Evolutionary conservation across 1,139 yeast genomes (phyloP).

Genomic region (Komagataea norvegica): DNA sequence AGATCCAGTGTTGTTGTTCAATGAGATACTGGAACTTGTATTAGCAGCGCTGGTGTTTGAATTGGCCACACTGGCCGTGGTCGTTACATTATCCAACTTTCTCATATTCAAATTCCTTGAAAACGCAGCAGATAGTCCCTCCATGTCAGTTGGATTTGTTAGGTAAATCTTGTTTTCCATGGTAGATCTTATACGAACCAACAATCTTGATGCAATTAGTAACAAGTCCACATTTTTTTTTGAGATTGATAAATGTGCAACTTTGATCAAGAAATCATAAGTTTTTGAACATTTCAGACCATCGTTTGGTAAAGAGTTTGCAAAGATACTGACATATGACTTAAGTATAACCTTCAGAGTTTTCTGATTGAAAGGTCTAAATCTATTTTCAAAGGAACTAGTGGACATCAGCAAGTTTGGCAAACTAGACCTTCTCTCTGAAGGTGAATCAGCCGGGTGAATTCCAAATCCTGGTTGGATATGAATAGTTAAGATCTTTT

Average conservation of each 20-base stretch:
- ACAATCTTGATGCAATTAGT: slow-evolving; percentile 46
- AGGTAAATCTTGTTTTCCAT: slow-evolving; percentile 44
- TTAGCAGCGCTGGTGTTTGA: slow-evolving; percentile 2
- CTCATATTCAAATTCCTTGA: slow-evolving; percentile 40
- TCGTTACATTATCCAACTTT: slow-evolving; percentile 18
- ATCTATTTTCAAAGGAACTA: not conserved
- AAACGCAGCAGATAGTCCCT: slow-evolving; percentile 59
- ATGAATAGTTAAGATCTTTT: slow-evolving; percentile 22
- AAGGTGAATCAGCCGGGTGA: not conserved
- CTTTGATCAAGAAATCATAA: slow-evolving; percentile 26
- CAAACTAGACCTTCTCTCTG: slow-evolving; percentile 24
- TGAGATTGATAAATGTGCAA: slow-evolving; percentile 31
- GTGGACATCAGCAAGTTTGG: slow-evolving; percentile 10
- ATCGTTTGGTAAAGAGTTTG: slow-evolving; percentile 20
- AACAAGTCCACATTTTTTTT: slow-evolving; percentile 34
- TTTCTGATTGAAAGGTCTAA: slow-evolving; percentile 14
- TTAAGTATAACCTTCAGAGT: slow-evolving; percentile 17
- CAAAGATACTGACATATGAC: slow-evolving; percentile 26
- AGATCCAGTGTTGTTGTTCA: slow-evolving; percentile 1
- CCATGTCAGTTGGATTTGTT: slow-evolving; percentile 57
- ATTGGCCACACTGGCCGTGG: slow-evolving; percentile 5
- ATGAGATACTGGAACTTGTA: not conserved
- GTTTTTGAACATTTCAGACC: slow-evolving; percentile 32
- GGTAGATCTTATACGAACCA: slow-evolving; percentile 54
- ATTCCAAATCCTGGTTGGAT: slow-evolving; percentile 22